Evolutionary conservation across 495 filamentous ascomycete genomes (phyloP).

Genomic region (Pseudomonodictys pantanalensis): DNA sequence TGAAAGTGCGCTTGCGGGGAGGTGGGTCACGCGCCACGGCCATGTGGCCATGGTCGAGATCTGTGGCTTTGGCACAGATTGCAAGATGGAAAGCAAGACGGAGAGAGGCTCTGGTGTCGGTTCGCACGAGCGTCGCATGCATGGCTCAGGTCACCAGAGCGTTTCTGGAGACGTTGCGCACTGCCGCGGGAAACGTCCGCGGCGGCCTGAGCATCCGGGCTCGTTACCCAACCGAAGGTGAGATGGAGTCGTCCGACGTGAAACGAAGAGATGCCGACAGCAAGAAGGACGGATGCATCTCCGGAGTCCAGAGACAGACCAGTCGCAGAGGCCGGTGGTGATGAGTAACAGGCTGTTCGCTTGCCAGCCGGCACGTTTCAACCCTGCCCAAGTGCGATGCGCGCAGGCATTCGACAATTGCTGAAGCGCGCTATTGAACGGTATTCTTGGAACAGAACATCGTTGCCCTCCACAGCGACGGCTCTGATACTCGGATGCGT

Average conservation of each 20-base stretch:
- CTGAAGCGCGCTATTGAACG: slow-evolving; percentile 7
- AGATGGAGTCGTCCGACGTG: too few relatives aligned
- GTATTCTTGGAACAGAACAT: slow-evolving; percentile 24
- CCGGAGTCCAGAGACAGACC: not conserved
- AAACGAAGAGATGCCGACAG: too few relatives aligned
- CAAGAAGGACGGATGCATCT: too few relatives aligned
- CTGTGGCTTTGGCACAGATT: not conserved
- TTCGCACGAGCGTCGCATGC: too few relatives aligned
- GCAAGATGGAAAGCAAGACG: too few relatives aligned
- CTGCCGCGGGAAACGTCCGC: too few relatives aligned
- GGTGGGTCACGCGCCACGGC: slow-evolving; percentile 20
- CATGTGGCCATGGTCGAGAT: slow-evolving; percentile 2
- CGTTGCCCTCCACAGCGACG: slow-evolving; percentile 4
- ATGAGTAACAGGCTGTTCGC: slow-evolving; percentile 12
- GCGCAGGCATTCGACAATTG: not conserved
- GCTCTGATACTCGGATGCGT: not conserved
- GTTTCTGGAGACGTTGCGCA: too few relatives aligned
- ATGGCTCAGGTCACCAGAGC: too few relatives aligned
- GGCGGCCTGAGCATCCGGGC: too few relatives aligned
- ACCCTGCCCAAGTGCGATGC: not conserved
- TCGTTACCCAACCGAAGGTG: too few relatives aligned
- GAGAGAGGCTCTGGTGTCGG: too few relatives aligned
- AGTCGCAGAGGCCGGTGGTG: not conserved
- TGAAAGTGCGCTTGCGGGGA: not conserved
- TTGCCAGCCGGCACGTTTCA: slow-evolving; percentile 17